Evolutionary conservation across 2,329 filamentous ascomycete species (phyloP).

Genomic region (Sarocladium brachiariae): DNA sequence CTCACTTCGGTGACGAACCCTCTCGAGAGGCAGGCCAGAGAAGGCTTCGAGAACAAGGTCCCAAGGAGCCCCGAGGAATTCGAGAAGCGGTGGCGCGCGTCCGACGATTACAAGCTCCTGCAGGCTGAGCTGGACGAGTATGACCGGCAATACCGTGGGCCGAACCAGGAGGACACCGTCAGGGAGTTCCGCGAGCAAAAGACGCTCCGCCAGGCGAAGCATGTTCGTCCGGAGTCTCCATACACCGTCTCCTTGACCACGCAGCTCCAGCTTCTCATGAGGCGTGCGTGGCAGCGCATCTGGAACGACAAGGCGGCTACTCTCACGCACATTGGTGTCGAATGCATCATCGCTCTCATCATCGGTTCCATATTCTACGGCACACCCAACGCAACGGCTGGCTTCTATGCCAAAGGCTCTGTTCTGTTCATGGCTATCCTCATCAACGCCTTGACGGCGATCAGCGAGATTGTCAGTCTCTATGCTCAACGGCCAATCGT

Average conservation of each 20-base stretch:
- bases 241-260: slow-evolving; percentile 50
- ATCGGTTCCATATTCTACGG: slow-evolving; percentile 55
- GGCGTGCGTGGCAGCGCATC: slow-evolving; percentile 44
- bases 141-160: slow-evolving; percentile 36
- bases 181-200: slow-evolving; percentile 41
- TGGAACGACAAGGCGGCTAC: slow-evolving; percentile 45
- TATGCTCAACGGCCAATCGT: slow-evolving; percentile 41
- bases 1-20: slow-evolving; percentile 63
- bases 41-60: slow-evolving; percentile 54
- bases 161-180: slow-evolving; percentile 29
- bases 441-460: slow-evolving; percentile 51
- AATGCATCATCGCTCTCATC: slow-evolving; percentile 52
- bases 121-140: slow-evolving; percentile 43
- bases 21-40: slow-evolving; percentile 44
- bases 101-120: slow-evolving; percentile 35
- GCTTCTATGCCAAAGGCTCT: slow-evolving; percentile 48
- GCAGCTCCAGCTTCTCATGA: slow-evolving; percentile 45
- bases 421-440: slow-evolving; percentile 55
- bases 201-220: slow-evolving; percentile 43
- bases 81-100: slow-evolving; percentile 40
- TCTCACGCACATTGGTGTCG: slow-evolving; percentile 35
- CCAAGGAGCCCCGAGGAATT: slow-evolving; percentile 68
- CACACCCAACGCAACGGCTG: slow-evolving; percentile 39
- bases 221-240: slow-evolving; percentile 46
- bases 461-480: slow-evolving; percentile 44